These are phyloP conservation scores for Lyophyllum atratum DNA, from an alignment of 768 basidiomycete genomes.

Conservation along the genomic window DNA sequence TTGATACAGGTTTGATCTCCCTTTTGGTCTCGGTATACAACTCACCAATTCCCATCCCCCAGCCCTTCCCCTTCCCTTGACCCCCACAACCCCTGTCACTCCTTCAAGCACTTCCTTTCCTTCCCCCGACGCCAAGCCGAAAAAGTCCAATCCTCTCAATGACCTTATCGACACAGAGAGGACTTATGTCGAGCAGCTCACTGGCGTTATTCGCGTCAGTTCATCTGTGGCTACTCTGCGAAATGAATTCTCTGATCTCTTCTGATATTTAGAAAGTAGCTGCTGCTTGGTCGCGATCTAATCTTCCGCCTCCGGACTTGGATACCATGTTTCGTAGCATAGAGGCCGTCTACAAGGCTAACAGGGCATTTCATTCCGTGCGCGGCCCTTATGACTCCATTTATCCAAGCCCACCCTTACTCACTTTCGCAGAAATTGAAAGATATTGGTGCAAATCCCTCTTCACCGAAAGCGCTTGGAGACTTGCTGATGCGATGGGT, in stretches of 20 bases:
- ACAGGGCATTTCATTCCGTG: constrained; percentile 77
- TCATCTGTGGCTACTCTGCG: constrained; percentile 3
- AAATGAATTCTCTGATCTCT: constrained; percentile 10
- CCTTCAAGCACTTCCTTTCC: constrained; percentile 29
- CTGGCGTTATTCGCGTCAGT: constrained; percentile 87
- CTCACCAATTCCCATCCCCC: constrained; percentile 10
- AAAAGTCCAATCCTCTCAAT: constrained; percentile 77
- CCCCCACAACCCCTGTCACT: constrained; percentile 39
- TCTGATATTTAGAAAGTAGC: constrained; percentile 77
- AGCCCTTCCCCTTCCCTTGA: constrained; percentile 26
- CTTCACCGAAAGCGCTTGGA: constrained; percentile 90
- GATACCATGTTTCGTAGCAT: constrained; percentile 95
- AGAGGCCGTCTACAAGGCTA: constrained; percentile 91
- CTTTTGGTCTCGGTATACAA: constrained; percentile 4
- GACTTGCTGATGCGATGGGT: constrained; percentile 99
- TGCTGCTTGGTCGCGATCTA: constrained; percentile 94
- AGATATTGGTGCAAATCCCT: constrained; percentile 91
- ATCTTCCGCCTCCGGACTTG: constrained; percentile 89
- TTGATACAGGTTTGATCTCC: constrained; percentile 24
- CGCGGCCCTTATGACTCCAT: constrained; percentile 13
- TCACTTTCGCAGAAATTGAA: constrained; percentile 72
- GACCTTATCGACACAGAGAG: constrained; percentile 97
- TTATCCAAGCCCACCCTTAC: constrained; percentile 8
- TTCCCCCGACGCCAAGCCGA: constrained; percentile 48
- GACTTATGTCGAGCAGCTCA: constrained; percentile 86